Evolutionary conservation across 768 basidiomycete species (phyloP).

Genomic region (Leccinum olivaceopallidum): DNA sequence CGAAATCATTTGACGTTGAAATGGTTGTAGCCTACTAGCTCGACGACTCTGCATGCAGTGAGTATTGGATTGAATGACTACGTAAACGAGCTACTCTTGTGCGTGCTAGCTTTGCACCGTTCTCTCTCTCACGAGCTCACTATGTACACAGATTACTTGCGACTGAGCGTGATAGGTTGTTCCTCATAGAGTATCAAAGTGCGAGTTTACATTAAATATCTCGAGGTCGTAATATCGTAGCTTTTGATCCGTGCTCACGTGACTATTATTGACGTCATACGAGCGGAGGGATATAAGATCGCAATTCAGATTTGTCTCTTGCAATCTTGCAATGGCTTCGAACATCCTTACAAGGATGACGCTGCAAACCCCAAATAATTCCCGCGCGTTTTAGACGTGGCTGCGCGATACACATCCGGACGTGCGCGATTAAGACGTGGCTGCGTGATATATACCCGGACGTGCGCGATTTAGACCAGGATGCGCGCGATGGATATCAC

Average conservation of each 20-base stretch:
- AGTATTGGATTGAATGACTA: constrained; percentile 86
- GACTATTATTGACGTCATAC: too few species aligned
- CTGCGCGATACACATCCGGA: too few species aligned
- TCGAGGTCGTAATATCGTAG: constrained; percentile 24
- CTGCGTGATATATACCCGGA: too few species aligned
- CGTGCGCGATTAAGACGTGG: too few species aligned
- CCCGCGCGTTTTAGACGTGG: too few species aligned
- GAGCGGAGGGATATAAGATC: too few species aligned
- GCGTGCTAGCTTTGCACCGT: constrained; percentile 25
- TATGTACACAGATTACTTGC: constrained; percentile 68
- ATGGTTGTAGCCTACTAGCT: constrained; percentile 89
- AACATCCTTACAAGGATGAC: constrained; percentile 40
- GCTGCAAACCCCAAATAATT: too few species aligned
- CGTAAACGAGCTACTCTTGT: constrained; percentile 86
- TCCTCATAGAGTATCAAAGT: constrained; percentile 77
- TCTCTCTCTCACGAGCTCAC: not conserved
- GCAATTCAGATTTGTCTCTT: too few species aligned
- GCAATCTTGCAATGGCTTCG: constrained; percentile 43
- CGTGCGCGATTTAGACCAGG: too few species aligned
- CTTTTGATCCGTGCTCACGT: too few species aligned
- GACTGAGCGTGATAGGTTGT: constrained; percentile 68
- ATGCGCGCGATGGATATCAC: too few species aligned
- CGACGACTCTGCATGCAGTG: constrained; percentile 86
- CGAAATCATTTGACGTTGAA: too few species aligned
- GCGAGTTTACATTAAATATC: constrained; percentile 66